Percentiles rank a stretch among this genome's conserved stretches.
These are phyloP conservation scores for Pyracantha coccinea DNA, from an alignment of 331 rosid species.

Conservation along the genomic window DNA sequence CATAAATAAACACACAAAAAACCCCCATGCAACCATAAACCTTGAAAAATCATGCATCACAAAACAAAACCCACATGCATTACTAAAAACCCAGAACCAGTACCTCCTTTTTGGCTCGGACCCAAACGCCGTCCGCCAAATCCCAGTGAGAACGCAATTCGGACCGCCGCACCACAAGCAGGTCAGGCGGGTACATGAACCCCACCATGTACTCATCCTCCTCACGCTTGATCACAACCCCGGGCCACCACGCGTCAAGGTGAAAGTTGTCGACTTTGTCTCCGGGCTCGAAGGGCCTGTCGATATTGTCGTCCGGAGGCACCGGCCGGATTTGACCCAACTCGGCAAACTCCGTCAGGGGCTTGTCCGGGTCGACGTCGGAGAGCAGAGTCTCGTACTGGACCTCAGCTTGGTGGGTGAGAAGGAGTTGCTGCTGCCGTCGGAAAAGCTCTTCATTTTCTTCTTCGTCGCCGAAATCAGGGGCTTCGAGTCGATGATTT, in stretches of 20 bases:
- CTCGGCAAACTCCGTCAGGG: not conserved
- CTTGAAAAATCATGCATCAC: not conserved
- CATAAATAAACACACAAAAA: not conserved
- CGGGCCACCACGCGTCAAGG: slow-evolving; percentile 3
- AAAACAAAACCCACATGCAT: not conserved
- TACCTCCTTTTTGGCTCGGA: not conserved
- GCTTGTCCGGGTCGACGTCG: not conserved
- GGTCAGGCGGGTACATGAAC: slow-evolving; percentile 2
- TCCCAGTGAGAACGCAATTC: slow-evolving; percentile 9
- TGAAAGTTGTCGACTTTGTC: slow-evolving; percentile 1
- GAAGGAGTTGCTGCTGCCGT: not conserved
- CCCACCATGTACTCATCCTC: not conserved
- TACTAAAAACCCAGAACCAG: not conserved
- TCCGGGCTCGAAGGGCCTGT: not conserved
- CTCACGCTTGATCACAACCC: not conserved
- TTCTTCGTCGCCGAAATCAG: not conserved
- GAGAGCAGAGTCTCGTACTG: not conserved
- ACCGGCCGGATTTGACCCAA: not conserved
- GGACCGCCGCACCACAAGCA: not conserved
- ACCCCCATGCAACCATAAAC: not conserved
- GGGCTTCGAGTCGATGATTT: not conserved
- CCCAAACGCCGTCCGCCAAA: slow-evolving; percentile 1
- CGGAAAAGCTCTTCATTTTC: not conserved
- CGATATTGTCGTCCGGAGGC: not conserved
- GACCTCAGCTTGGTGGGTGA: not conserved